These are phyloP conservation scores for Diplotaxis tenuifolia DNA, from an alignment of 345 rosid genomes.

Conservation along the genomic window DNA sequence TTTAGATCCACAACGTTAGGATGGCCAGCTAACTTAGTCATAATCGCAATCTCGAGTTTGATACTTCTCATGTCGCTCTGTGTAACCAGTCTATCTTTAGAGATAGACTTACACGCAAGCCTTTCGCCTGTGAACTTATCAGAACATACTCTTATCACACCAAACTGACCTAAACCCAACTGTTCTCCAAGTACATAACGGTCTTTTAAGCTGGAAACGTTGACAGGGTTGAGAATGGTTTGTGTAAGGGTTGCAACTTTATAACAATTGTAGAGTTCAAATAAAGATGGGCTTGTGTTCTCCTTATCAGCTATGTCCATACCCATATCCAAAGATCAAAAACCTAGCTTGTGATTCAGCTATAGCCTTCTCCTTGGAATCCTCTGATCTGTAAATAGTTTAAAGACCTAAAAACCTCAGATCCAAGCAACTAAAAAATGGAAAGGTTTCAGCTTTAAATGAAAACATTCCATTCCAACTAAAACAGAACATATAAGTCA, in stretches of 20 bases:
- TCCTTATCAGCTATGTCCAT: constrained; percentile 50
- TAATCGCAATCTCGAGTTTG: constrained; percentile 64
- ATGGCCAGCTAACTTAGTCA: constrained; percentile 58
- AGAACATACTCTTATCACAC: constrained; percentile 70
- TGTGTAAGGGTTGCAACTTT: constrained; percentile 46
- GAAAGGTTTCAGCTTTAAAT: constrained; percentile 15
- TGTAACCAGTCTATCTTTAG: constrained; percentile 54
- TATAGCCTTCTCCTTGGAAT: constrained; percentile 14
- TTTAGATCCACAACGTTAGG: constrained; percentile 63
- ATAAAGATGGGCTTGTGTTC: constrained; percentile 35
- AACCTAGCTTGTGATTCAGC: constrained; percentile 14
- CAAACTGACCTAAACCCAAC: constrained; percentile 80
- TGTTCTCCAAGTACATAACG: constrained; percentile 66
- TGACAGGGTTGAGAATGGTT: constrained; percentile 54
- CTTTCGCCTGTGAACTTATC: constrained; percentile 54
- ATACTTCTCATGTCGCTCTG: constrained; percentile 48
- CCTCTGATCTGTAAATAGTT: constrained; percentile 27
- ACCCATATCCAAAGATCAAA: constrained; percentile 33
- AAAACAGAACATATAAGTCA: constrained; percentile 16
- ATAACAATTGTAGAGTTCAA: constrained; percentile 43
- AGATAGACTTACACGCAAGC: constrained; percentile 65
- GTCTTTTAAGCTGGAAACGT: constrained; percentile 58
- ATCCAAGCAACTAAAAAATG: background rate
- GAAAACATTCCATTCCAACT: no score
- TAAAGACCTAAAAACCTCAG: constrained; percentile 27